Conservation (phyloP, 306 rosid genomes). For the Trichosanthes truncata region DNA sequence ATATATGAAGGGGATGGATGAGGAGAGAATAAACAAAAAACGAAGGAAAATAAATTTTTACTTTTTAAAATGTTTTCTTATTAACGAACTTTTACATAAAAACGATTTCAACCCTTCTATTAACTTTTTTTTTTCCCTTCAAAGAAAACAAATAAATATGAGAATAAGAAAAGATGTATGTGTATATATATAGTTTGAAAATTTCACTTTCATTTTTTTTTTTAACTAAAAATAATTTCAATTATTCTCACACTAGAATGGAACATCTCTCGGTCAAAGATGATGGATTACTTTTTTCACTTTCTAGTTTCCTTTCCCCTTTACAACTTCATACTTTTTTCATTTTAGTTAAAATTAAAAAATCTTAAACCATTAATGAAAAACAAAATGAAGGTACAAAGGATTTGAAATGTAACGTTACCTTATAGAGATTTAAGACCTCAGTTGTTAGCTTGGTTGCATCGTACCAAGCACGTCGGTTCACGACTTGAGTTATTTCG, state of each 20-base stretch:
- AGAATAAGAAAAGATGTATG: not conserved
- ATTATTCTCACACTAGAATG: too few relatives aligned
- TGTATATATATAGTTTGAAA: not conserved
- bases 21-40: not conserved
- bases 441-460: slow-evolving; percentile 66
- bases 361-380: not conserved
- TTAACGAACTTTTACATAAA: too few relatives aligned
- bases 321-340: not conserved
- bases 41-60: not conserved
- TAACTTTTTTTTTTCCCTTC: too few relatives aligned
- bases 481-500: slow-evolving; percentile 84
- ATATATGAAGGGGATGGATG: not conserved
- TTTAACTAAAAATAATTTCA: too few relatives aligned
- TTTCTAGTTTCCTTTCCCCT: not conserved
- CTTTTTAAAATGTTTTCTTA: too few relatives aligned
- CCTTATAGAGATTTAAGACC: slow-evolving; percentile 72
- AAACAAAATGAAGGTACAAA: not conserved
- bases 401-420: slow-evolving; percentile 5
- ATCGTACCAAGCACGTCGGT: slow-evolving; percentile 83
- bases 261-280: too few relatives aligned
- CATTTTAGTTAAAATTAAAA: not conserved
- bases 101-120: not conserved
- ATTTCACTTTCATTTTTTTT: too few relatives aligned
- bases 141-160: too few relatives aligned
- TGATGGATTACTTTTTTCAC: not conserved